Base-by-base conservation (phyloP, 129 eudicot genomes). In the Gnaphalium uliginosum region DNA sequence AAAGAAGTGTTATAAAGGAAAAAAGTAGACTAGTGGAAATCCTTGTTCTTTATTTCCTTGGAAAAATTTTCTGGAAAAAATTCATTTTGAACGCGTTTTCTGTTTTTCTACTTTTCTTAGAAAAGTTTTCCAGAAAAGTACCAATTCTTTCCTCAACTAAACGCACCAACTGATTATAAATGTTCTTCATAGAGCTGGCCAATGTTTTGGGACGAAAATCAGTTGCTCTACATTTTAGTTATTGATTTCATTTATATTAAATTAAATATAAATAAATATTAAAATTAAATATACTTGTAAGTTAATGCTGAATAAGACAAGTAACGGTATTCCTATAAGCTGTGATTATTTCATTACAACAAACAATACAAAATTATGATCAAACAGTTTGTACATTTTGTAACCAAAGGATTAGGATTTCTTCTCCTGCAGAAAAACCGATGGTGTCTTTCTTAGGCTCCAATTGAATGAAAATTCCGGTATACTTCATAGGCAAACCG, bases 291-390 rank as follows among this genome's bases (percentile, higher is more conserved):
- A 53, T 18, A 18, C 41, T 50, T 18, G 6, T 8, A 48, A 39
- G 26, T 37, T 43, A 43, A 41, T 43, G 48, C 30, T 27, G 15
- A 27, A 75, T 24, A 59, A 23, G 63, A 59, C 5, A 59, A 9
- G 41, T 63, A 64, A 15, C 1, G 71, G 64, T 5, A 76, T 53
- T 76, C 66, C 68, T 76, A 76, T 76, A 48, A 50, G 79, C 18
- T 75, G 72, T 64, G 72, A 64, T 63, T 48, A 30, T 65, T 19
- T 23, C 39, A 67, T 76, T 66, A 66, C 80, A 76, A 66, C 74
- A 76, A 67, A 66, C 67, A 76, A 76, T 67, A 76, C 80, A 76
- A 76, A 66, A 76, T 66, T 76, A 76, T 76, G 79, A 75, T 33
- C 50, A 54, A 72, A 22, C 67, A 58, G 24, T 30, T 72, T 72